Conservation (phyloP, 1,284 basidiomycete species). For the Irpex rosettiformis region DNA sequence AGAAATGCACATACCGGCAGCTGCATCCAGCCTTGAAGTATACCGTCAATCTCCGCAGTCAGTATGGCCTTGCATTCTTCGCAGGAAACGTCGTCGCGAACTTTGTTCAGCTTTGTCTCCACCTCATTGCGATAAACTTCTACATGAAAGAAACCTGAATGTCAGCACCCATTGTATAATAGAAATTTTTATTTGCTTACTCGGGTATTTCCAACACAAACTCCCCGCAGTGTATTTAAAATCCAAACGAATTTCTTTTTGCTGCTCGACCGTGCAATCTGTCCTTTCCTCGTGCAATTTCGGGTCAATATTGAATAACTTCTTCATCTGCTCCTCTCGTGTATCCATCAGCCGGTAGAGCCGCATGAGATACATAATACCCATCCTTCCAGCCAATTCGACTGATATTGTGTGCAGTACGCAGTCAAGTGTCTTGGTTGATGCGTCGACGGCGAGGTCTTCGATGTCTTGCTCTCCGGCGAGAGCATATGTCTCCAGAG, state of each 20-base stretch:
- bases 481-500: background rate
- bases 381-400: background rate
- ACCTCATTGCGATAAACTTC: background rate
- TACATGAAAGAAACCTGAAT: background rate
- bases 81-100: background rate
- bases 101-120: background rate
- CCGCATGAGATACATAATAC: background rate
- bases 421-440: background rate
- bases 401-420: background rate
- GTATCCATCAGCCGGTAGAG: background rate
- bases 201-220: background rate
- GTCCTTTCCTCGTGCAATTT: background rate
- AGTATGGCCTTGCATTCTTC: background rate
- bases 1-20: background rate
- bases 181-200: background rate
- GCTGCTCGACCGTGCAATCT: background rate
- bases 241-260: background rate
- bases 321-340: background rate
- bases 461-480: background rate
- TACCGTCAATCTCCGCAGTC: background rate
- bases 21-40: background rate
- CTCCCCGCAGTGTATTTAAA: background rate
- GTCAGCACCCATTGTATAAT: background rate
- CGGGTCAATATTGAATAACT: background rate
- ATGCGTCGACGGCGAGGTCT: background rate